Evolutionary conservation across 306 rosid genomes (phyloP), one percentile per base, ranked within the genome.

Genomic region (Myrica gale): DNA sequence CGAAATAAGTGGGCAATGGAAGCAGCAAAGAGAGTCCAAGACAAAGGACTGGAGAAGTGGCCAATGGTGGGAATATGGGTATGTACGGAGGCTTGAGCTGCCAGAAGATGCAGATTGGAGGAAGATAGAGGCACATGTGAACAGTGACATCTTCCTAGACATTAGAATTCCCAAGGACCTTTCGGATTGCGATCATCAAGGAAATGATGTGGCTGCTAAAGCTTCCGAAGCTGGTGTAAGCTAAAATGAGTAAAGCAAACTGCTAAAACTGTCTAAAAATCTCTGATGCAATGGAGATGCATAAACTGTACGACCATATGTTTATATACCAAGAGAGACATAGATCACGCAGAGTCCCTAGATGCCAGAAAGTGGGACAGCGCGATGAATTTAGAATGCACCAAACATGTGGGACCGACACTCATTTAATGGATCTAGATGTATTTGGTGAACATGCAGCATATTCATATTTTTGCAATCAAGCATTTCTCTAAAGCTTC

Each of bases 31-130:
- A 72, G 89, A 86, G 54, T 45, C 87, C 65, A 87, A 78, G 76
- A 67, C 82, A 60, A 83, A 70, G 71, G 96, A 95, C 44, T 95
- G 98, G 98, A 90, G 85, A 74, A 80, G 91, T 84, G 92, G 88
- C 68, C 79, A 90, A 19, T 92, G 98, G 98, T 95, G 98, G 98
- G 93, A 95, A 65, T 53, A 79, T 66, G 98, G 98, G 52, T 95
- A 51, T 79, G 97, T 95, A n/a, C 47, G 98, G 77, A 90, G 90
- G 89, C 92, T 95, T 72, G 98, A 95, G 84, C 80, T 95, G 69
- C 97, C 97, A 41, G 97, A 92, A 32, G 95, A 95, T 87, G 97
- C 96, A 67, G 97, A 95, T 80, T 83, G 85, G 89, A 87, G 74
- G 78, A 92, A 82, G 17, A 73, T 88, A 46, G 91, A 89, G 83